A percentile compares a stretch with the other conserved stretches of the same genome.
These are phyloP conservation scores for Herpetomonas muscarum DNA, from an alignment of 208 protist species.

Conservation along the genomic window DNA sequence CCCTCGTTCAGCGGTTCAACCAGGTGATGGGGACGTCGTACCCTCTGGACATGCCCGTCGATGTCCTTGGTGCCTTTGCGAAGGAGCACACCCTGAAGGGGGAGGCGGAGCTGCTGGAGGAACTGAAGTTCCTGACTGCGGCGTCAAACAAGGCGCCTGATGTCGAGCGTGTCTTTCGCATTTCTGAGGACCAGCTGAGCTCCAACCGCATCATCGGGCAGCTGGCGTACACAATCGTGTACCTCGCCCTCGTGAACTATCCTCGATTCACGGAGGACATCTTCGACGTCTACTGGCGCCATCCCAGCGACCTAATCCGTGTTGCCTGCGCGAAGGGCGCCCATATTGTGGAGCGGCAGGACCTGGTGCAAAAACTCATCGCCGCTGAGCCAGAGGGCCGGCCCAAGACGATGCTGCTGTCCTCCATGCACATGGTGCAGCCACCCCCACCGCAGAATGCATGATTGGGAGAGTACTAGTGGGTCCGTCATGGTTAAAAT, in stretches of 20 bases:
- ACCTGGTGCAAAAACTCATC: constrained; percentile 71
- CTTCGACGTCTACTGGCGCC: constrained; percentile 59
- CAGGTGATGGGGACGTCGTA: constrained; percentile 83
- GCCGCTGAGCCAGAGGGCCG: constrained; percentile 68
- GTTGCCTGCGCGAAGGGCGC: constrained; percentile 85
- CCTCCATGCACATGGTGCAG: constrained; percentile 37
- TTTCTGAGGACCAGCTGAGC: constrained; percentile 78
- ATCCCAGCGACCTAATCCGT: constrained; percentile 80
- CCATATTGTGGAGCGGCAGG: constrained; percentile 64
- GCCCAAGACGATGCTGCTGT: constrained; percentile 60
- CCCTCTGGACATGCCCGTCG: constrained; percentile 83
- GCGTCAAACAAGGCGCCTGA: constrained; percentile 67
- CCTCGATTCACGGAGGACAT: constrained; percentile 73
- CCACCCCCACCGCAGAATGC: not conserved
- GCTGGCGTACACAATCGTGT: constrained; percentile 88
- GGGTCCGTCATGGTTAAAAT: too few relatives aligned
- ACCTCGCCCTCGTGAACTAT: constrained; percentile 80
- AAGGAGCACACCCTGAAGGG: constrained; percentile 63
- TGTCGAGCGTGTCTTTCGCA: constrained; percentile 75
- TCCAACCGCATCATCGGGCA: constrained; percentile 82
- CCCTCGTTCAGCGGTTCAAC: constrained; percentile 89
- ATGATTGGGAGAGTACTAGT: not conserved
- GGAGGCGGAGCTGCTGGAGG: constrained; percentile 66
- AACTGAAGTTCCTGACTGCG: constrained; percentile 75
- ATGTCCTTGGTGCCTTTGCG: constrained; percentile 81